Conservation (phyloP, 352 stramenopile genomes). For the Phytophthora constricta region DNA sequence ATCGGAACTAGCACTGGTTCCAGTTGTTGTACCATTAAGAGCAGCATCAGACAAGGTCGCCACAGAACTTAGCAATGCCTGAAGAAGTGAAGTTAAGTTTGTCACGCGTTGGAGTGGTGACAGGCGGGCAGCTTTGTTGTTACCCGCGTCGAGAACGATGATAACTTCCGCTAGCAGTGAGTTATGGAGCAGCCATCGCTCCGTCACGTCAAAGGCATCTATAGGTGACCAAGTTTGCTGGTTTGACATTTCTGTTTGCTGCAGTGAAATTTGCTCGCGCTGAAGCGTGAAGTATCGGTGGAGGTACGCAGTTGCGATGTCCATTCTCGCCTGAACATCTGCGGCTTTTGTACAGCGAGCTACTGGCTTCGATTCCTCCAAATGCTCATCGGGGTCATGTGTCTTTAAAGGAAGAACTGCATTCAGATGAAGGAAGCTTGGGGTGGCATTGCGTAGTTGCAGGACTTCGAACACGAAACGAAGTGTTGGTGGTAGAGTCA, state of each 20-base stretch:
- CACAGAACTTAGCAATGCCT: conserved; percentile 45
- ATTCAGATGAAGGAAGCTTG: conserved; percentile 37
- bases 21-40: background rate
- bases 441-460: conserved; percentile 42
- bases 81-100: conserved; percentile 54
- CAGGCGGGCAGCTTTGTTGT: conserved; percentile 16
- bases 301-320: conserved; percentile 30
- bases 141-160: conserved; percentile 12
- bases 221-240: background rate
- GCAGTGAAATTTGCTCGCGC: conserved; percentile 1
- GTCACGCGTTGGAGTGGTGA: conserved; percentile 48
- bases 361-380: background rate
- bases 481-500: conserved; percentile 69
- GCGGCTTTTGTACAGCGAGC: background rate
- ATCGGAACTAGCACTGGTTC: background rate
- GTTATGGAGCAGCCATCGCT: conserved; percentile 20
- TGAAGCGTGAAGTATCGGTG: conserved; percentile 27
- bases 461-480: conserved; percentile 69
- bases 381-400: background rate
- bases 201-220: conserved; percentile 23
- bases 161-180: conserved; percentile 19
- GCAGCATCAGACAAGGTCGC: conserved; percentile 4
- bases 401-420: conserved; percentile 33
- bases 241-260: background rate
- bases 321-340: conserved; percentile 1